These are phyloP conservation scores for Vachellia collinsii DNA, from an alignment of 306 rosid genomes.

Conservation along the genomic window DNA sequence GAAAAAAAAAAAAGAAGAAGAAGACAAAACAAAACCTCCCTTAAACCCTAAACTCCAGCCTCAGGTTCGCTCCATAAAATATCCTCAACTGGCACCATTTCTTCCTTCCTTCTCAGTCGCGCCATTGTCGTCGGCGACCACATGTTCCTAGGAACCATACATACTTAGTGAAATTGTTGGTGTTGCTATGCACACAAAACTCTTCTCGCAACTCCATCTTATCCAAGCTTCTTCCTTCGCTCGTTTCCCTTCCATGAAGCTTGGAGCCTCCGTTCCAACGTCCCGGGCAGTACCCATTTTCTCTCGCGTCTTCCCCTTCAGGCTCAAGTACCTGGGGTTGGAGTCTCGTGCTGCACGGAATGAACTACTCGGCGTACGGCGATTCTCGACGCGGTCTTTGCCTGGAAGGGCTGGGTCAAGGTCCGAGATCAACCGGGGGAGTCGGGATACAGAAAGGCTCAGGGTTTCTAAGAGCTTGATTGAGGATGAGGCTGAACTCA, in stretches of 20 bases:
- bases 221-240: constrained; percentile 50
- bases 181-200: constrained; percentile 54
- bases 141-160: background rate
- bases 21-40: too few relatives aligned
- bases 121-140: background rate
- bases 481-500: constrained; percentile 86
- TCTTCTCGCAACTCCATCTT: constrained; percentile 67
- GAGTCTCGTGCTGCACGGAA: constrained; percentile 35
- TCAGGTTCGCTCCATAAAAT: background rate
- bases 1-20: too few relatives aligned
- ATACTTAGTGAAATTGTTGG: background rate
- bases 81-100: too few relatives aligned
- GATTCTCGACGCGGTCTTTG: constrained; percentile 48
- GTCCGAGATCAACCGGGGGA: constrained; percentile 33
- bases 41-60: constrained; percentile 47
- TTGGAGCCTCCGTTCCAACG: constrained; percentile 36
- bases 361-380: constrained; percentile 39
- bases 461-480: constrained; percentile 64
- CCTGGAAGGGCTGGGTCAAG: constrained; percentile 38
- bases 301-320: constrained; percentile 64
- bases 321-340: constrained; percentile 44
- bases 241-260: constrained; percentile 49
- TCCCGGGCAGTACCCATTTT: constrained; percentile 35
- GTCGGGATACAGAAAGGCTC: constrained; percentile 31
- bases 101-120: background rate